Conservation (phyloP, 2,329 filamentous ascomycete species). For the Talaromyces amestolkiae region DNA sequence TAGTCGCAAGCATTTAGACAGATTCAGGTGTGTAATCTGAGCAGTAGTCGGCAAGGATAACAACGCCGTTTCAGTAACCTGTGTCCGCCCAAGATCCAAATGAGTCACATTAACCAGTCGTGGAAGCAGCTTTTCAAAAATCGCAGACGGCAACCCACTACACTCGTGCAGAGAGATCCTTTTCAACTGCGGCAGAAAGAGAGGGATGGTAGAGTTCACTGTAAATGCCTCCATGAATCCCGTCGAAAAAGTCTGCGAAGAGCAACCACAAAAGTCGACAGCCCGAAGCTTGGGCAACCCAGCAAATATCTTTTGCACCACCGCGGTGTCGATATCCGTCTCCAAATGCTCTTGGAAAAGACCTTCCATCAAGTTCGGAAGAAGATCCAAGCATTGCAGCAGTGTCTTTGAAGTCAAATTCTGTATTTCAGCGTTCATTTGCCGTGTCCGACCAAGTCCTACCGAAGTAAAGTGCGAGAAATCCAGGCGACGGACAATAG, state of each 20-base stretch:
- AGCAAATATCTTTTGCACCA: slow-evolving; percentile 69
- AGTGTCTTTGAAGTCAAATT: slow-evolving; percentile 75
- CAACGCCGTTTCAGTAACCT: slow-evolving; percentile 70
- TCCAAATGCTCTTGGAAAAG: slow-evolving; percentile 78
- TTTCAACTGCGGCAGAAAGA: slow-evolving; percentile 58
- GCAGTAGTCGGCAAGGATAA: slow-evolving; percentile 69
- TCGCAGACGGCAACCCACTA: slow-evolving; percentile 63
- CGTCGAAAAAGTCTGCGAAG: slow-evolving; percentile 64
- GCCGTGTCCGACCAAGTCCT: slow-evolving; percentile 70
- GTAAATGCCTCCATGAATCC: slow-evolving; percentile 60
- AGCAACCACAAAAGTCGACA: slow-evolving; percentile 75
- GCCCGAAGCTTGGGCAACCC: slow-evolving; percentile 63
- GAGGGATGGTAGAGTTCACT: slow-evolving; percentile 46
- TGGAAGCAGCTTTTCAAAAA: slow-evolving; percentile 70
- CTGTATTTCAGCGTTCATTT: slow-evolving; percentile 70
- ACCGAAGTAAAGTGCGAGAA: slow-evolving; percentile 84
- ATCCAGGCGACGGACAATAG: slow-evolving; percentile 73
- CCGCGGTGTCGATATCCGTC: slow-evolving; percentile 66
- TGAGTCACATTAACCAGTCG: slow-evolving; percentile 69
- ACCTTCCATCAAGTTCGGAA: slow-evolving; percentile 73
- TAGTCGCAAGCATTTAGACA: slow-evolving; percentile 71
- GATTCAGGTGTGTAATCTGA: slow-evolving; percentile 71
- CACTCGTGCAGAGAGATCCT: slow-evolving; percentile 77
- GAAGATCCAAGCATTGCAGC: slow-evolving; percentile 66
- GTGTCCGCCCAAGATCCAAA: slow-evolving; percentile 74